Evolutionary conservation across 345 rosid genomes (phyloP).

Genomic region (Angophora floribunda): DNA sequence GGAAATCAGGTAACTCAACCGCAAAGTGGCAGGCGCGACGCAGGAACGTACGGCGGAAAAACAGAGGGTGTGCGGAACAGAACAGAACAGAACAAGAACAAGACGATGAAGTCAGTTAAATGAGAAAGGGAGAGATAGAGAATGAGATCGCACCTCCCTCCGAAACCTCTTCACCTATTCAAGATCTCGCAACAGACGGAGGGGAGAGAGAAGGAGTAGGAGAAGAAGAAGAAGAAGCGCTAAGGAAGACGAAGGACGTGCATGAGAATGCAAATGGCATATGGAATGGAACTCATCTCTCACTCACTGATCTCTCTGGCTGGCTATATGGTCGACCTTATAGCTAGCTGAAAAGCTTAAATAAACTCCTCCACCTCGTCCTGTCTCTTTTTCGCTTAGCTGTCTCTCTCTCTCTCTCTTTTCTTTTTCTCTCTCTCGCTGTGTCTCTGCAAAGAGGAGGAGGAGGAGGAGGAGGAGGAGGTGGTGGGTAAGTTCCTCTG

Average conservation of each 20-base stretch:
- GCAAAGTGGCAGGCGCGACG: background rate
- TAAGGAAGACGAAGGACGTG: background rate
- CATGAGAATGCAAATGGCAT: background rate
- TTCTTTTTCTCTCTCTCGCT: too few species aligned
- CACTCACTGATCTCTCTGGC: background rate
- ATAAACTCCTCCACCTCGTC: background rate
- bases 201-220: background rate
- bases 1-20: background rate
- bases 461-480: fast-evolving
- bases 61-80: background rate
- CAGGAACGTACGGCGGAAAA: background rate
- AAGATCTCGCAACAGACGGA: background rate
- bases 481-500: background rate
- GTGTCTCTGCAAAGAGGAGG: background rate
- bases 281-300: background rate
- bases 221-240: background rate
- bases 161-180: background rate
- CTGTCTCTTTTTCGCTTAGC: background rate
- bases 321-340: background rate
- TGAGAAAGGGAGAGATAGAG: background rate
- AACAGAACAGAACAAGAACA: background rate
- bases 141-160: background rate
- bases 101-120: background rate
- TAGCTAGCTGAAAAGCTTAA: background rate
- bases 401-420: background rate